Percentiles rank a stretch among this genome's conserved stretches.
Evolutionary conservation across 257 asterid species (phyloP).

Genomic region (Nicotiana undulata): DNA sequence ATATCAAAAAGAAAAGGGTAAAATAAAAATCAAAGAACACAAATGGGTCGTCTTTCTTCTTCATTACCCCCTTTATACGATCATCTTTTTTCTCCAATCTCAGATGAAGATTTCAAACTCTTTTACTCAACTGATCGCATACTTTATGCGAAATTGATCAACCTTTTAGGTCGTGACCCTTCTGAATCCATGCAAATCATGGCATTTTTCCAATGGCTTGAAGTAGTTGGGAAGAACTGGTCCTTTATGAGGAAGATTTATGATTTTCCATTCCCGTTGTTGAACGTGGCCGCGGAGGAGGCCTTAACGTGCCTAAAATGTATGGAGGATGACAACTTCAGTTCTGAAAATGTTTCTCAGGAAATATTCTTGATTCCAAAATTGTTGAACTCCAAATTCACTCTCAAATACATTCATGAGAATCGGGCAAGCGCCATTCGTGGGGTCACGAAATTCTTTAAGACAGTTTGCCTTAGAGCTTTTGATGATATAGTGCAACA

Average conservation of each 20-base stretch:
- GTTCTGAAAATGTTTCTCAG: background rate
- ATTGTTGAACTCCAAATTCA: background rate
- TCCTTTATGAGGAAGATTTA: conserved; percentile 22
- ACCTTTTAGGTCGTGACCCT: conserved; percentile 38
- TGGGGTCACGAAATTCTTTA: background rate
- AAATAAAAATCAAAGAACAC: background rate
- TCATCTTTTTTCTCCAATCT: conserved; percentile 23
- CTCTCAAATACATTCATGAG: background rate
- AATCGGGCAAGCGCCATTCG: background rate
- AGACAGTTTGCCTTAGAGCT: background rate
- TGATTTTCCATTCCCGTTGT: conserved; percentile 18
- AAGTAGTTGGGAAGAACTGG: conserved; percentile 16
- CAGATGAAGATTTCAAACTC: conserved; percentile 39
- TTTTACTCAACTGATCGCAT: conserved; percentile 49
- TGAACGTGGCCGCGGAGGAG: conserved; percentile 37
- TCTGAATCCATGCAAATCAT: conserved; percentile 36
- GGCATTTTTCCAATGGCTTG: conserved; percentile 62
- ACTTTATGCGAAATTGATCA: conserved; percentile 27
- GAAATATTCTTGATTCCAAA: conserved; percentile 1
- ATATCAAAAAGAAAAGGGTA: background rate
- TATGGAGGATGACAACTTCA: conserved; percentile 18
- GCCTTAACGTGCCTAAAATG: conserved; percentile 31
- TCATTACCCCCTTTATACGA: conserved; percentile 8
- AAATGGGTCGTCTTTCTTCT: background rate
- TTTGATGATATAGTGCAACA: conserved; percentile 32